Base-by-base conservation (phyloP, 805 yeast genomes). In the Myxozyma neotropica region DNA sequence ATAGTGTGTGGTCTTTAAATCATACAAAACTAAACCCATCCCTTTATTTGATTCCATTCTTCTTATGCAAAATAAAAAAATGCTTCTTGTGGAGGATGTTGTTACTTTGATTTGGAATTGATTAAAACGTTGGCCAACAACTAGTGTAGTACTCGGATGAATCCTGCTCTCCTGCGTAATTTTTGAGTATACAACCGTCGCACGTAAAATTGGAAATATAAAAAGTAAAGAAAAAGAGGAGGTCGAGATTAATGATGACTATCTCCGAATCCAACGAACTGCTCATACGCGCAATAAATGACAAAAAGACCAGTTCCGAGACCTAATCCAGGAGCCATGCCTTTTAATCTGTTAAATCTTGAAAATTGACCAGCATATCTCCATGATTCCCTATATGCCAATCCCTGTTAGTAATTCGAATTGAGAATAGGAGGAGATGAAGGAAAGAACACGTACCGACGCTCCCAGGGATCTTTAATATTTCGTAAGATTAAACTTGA, bases 361-460 rank as follows among this genome's bases (percentile, higher is more conserved):
- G 88, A 80, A 77, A 89, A 89, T 54, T 85, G 88, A 60, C 94
- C 95, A 70, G 84, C 86, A 75, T 84, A 87, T 80, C 96, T 85
- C 96, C 96, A 89, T 48, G 95, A 94, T 73, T 89, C 96, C 80
- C 95, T 86, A 65, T 31, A 31, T 26, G 10, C 33, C n/a, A n/a
- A n/a, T n/a, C n/a, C n/a, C n/a, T n/a, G n/a, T n/a, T n/a, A n/a
- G n/a, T n/a, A n/a, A n/a, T n/a, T n/a, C n/a, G 58, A 52, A 17
- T 13, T 13, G 13, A 31, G 23, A 48, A 17, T 24, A 26, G n/a
- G 1, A n/a, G 44, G 27, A 15, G n/a, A 23, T 31, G 24, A 4
- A 23, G 7, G 23, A 27, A 19, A 15, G 51, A 40, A 12, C 13
- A 8, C 78, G 52, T 69, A 78, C 81, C 78, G 73, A 70, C 75